Evolutionary conservation across 1,139 yeast species (phyloP).

Genomic region (Candida tunisiensis): DNA sequence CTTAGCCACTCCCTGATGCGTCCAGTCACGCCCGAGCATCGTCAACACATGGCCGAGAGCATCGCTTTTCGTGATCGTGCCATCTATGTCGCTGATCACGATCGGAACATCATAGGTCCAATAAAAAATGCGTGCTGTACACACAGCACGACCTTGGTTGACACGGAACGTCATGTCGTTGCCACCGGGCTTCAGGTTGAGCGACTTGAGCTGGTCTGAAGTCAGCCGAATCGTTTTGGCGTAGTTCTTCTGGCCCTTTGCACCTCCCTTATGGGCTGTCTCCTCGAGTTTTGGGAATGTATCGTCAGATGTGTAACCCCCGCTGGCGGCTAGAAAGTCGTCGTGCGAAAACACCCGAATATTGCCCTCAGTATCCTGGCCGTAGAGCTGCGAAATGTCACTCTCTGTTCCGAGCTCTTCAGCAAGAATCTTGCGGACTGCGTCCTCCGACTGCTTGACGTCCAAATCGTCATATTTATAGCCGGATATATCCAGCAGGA

Average conservation of each 20-base stretch:
- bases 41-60: conserved; percentile 94
- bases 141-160: conserved; percentile 56
- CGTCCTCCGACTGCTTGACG: conserved; percentile 26
- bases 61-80: conserved; percentile 95
- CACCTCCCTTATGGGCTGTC: not conserved
- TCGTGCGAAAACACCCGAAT: no score
- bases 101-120: conserved; percentile 83
- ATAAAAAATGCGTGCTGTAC: conserved; percentile 55
- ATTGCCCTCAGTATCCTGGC: not conserved
- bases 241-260: conserved; percentile 16
- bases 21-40: conserved; percentile 95
- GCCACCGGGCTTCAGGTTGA: conserved; percentile 63
- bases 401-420: no score
- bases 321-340: not conserved
- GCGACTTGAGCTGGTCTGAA: conserved; percentile 66
- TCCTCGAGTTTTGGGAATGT: conserved; percentile 1
- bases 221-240: conserved; percentile 86
- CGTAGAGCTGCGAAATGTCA: no score
- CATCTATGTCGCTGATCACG: conserved; percentile 95
- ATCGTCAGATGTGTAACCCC: conserved; percentile 1
- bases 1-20: conserved; percentile 90
- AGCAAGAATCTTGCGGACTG: conserved; percentile 51
- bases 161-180: conserved; percentile 69
- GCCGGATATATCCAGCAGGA: conserved; percentile 89
- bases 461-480: conserved; percentile 73